phyloP scores from a whole-genome alignment of 129 eudicot genomes.

The Ambrosia trifida region DNA sequence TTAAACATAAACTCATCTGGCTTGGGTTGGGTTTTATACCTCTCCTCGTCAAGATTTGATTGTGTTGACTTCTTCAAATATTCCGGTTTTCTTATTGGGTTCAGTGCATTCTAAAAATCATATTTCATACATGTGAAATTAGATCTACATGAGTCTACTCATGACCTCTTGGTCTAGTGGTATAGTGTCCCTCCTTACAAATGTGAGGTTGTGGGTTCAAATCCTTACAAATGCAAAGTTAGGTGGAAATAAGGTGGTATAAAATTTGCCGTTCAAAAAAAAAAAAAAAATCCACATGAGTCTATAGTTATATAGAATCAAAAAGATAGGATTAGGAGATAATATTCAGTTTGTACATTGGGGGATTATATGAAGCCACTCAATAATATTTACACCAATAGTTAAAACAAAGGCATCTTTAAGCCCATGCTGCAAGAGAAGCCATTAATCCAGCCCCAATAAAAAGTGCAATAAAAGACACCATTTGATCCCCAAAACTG shows the following conservation, averaged over 20 bases:
- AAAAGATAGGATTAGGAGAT: background rate
- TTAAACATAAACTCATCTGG: too few species aligned
- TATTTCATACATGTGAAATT: background rate
- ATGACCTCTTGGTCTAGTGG: too few species aligned
- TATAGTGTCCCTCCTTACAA: too few species aligned
- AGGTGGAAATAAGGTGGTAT: too few species aligned
- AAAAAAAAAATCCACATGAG: background rate
- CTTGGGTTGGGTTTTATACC: too few species aligned
- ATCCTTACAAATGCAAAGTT: too few species aligned
- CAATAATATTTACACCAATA: slow-evolving; percentile 15
- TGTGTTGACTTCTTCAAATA: too few species aligned
- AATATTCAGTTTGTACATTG: background rate
- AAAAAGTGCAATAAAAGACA: slow-evolving; percentile 65
- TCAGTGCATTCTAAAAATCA: background rate
- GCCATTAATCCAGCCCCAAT: slow-evolving; percentile 89
- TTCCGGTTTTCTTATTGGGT: too few species aligned
- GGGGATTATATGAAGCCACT: background rate
- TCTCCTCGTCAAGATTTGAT: too few species aligned
- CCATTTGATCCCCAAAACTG: slow-evolving; percentile 63
- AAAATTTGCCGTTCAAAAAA: too few species aligned
- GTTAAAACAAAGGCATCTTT: background rate
- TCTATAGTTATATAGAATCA: background rate
- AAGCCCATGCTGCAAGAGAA: slow-evolving; percentile 79
- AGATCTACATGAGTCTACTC: slow-evolving; percentile 1
- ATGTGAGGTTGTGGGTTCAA: too few species aligned